Base-by-base conservation (phyloP, 768 basidiomycete species). In the Xerocomus spinulosus region DNA sequence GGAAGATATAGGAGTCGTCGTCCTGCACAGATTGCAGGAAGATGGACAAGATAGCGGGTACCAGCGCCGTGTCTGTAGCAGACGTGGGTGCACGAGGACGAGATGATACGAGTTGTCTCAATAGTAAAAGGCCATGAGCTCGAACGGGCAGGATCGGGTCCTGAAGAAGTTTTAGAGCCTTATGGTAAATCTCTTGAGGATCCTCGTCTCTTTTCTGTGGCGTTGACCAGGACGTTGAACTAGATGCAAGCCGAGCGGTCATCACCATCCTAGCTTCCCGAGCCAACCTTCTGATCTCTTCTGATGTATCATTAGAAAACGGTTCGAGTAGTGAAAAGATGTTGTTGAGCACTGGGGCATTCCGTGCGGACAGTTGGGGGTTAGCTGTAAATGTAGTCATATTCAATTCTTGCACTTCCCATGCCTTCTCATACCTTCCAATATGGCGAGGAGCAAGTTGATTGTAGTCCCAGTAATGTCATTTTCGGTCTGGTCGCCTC, bases 111-210 rank as follows among this genome's bases (percentile, higher is more conserved):
- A 97, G 79, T 51, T 90, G 79, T 40, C 87, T 82, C 18, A 98
- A 75, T 20, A 93, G 73, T 30, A 91, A 72, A 3, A 97, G 73
- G 6, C 95, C 95, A 61, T 97, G 93, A 1, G 91, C 95, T 39
- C 94, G 85, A 33, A 98, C 93, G 18, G 95, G 94, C 9, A 97
- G 75, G 29, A 95, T 81, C 1, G 91, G 86, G 64, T 98, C 95
- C 66, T 93, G 88, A 10, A 97, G 71, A 21, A 94, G 78, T 54
- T 84, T 87, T 15, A 97, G 73, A 3, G 93, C 91, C 56, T 87
- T 85, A 58, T 92, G 91, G 65, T 96, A 98, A 7, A 73, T 78
- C 40, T 81, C 82, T 46, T 82, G 81, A 4, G 79, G 68, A 15
- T 51, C 59, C 9, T 63, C 52, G n/a, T 49, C 62, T 17, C 44